A percentile compares a stretch with the other conserved stretches of the same genome.
Conservation (phyloP, 2,329 filamentous ascomycete species). For the Huntiella moniliformis region DNA sequence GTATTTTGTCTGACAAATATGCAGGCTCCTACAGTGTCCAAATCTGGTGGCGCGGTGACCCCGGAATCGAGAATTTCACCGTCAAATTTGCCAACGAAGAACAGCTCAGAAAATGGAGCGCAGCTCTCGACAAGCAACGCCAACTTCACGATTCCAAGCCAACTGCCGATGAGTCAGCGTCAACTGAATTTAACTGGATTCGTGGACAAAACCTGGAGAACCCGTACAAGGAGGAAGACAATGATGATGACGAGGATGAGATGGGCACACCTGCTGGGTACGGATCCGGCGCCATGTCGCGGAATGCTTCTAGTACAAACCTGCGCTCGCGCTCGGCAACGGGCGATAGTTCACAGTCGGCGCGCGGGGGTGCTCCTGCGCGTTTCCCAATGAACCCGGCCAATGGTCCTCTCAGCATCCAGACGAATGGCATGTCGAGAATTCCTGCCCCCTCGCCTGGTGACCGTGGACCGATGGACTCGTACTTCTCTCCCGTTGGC, state of each 20-base stretch:
- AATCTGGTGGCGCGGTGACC: slow-evolving; percentile 97
- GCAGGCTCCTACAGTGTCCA: slow-evolving; percentile 82
- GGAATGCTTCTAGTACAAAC: slow-evolving; percentile 57
- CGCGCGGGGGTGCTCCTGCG: slow-evolving; percentile 42
- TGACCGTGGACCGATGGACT: slow-evolving; percentile 49
- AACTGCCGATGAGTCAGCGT: slow-evolving; percentile 23
- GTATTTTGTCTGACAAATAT: slow-evolving; percentile 15
- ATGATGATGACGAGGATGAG: slow-evolving; percentile 40
- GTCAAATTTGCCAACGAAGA: slow-evolving; percentile 89
- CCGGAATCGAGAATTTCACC: slow-evolving; percentile 86
- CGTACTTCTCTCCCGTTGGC: slow-evolving; percentile 78
- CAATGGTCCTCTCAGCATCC: slow-evolving; percentile 45
- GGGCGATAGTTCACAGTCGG: slow-evolving; percentile 44
- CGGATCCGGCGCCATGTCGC: slow-evolving; percentile 23
- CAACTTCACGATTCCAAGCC: slow-evolving; percentile 37
- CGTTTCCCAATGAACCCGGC: slow-evolving; percentile 50
- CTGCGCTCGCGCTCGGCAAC: slow-evolving; percentile 61
- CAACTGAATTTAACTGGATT: slow-evolving; percentile 68
- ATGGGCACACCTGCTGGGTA: slow-evolving; percentile 4
- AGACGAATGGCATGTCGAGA: slow-evolving; percentile 28
- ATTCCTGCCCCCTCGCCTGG: slow-evolving; percentile 27
- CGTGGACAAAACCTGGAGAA: slow-evolving; percentile 56
- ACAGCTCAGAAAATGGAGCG: slow-evolving; percentile 80
- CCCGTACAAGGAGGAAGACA: slow-evolving; percentile 53
- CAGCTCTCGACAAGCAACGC: slow-evolving; percentile 59